Evolutionary conservation across 345 rosid species (phyloP).

Genomic region (Viola odorata): DNA sequence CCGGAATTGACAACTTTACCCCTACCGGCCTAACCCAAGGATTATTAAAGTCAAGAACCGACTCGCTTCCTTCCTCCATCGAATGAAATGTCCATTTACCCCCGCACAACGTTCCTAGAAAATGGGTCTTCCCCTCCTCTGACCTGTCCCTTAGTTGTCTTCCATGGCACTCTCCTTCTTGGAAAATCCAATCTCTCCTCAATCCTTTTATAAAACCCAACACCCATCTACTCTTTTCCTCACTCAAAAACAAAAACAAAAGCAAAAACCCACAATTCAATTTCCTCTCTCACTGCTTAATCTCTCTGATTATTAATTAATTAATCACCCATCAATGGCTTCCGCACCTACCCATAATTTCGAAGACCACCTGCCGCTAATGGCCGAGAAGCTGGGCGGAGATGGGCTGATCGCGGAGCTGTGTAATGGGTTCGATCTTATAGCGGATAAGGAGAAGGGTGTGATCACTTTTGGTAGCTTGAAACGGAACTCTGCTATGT

Average conservation of each 20-base stretch:
- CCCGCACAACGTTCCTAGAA: slow-evolving; percentile 35
- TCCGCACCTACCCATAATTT: slow-evolving; percentile 34
- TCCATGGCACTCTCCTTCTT: slow-evolving; percentile 46
- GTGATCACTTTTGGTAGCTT: slow-evolving; percentile 73
- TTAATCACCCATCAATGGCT: slow-evolving; percentile 29
- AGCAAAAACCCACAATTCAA: slow-evolving; percentile 1
- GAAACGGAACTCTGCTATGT: slow-evolving; percentile 44
- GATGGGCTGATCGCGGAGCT: slow-evolving; percentile 71
- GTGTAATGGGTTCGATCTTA: slow-evolving; percentile 70
- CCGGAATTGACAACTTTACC: neutral
- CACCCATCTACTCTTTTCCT: neutral
- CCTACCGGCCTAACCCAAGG: neutral
- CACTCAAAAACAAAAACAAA: neutral
- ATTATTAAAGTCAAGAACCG: neutral
- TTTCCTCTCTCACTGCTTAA: neutral
- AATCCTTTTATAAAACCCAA: slow-evolving; percentile 15
- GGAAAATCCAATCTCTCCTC: slow-evolving; percentile 34
- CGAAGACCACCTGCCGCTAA: slow-evolving; percentile 63
- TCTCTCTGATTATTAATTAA: neutral
- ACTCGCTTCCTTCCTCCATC: neutral
- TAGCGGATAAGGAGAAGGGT: slow-evolving; percentile 60
- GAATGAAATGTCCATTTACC: slow-evolving; percentile 17
- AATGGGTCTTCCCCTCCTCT: slow-evolving; percentile 21
- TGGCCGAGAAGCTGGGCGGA: slow-evolving; percentile 79
- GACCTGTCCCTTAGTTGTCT: slow-evolving; percentile 53